Percentiles rank a stretch among this genome's conserved stretches.
phyloP scores from a whole-genome alignment of 139 green algal species.

The Coelastrella sp. region DNA sequence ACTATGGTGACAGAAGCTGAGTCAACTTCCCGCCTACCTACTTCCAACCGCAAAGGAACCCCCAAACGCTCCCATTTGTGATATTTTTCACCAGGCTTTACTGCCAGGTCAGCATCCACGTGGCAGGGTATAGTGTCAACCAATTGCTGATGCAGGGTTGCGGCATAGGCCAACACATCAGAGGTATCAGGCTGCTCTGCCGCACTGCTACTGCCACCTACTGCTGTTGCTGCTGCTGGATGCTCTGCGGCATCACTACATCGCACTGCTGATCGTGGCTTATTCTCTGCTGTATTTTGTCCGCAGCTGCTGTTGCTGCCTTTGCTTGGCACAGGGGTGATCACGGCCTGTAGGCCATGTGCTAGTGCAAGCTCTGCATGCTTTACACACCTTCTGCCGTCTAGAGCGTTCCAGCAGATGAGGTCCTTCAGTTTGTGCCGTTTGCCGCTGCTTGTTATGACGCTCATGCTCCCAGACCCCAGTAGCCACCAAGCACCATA shows the following conservation, averaged over 20 bases:
- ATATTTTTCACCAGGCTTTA: slow-evolving; percentile 4
- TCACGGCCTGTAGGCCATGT: background rate
- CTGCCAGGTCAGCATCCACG: background rate
- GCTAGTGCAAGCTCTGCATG: slow-evolving; percentile 23
- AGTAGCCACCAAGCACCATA: background rate
- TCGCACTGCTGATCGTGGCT: background rate
- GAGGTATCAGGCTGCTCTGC: background rate
- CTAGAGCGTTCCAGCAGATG: slow-evolving; percentile 7
- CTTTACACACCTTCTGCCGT: slow-evolving; percentile 10
- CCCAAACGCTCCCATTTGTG: slow-evolving; percentile 18
- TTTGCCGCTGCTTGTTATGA: background rate
- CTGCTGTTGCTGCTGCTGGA: slow-evolving; percentile 28
- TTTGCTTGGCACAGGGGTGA: background rate
- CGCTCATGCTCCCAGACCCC: background rate
- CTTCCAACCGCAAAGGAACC: slow-evolving; percentile 9
- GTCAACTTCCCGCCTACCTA: background rate
- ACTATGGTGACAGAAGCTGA: background rate
- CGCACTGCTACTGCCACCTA: background rate
- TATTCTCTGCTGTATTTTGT: background rate
- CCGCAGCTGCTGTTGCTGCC: background rate
- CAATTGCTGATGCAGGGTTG: background rate
- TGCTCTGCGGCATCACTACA: background rate
- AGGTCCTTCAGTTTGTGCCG: background rate
- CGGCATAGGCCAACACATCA: background rate
- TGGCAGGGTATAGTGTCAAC: background rate